Base-by-base conservation (phyloP, 2,329 filamentous ascomycete genomes). In the Aspergillus sp. region DNA sequence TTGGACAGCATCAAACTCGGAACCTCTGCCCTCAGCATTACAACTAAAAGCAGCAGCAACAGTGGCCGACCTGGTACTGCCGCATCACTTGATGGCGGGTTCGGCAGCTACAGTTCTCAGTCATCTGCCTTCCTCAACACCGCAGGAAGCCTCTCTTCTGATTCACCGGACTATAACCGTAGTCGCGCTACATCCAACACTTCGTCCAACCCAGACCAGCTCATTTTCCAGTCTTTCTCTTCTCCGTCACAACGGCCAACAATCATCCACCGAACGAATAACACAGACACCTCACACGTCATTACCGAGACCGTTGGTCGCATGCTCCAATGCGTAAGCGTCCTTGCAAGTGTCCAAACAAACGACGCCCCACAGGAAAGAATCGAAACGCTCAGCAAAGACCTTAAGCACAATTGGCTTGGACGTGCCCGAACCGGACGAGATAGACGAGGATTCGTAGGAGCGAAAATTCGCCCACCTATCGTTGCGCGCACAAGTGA, bases 351-450 rank as follows among this genome's bases (percentile, higher is more conserved):
- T 61, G 84, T 96, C 12, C 88, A 86, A 68, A 86, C 82, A 1
- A 84, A 84, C 9, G 91, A 96, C 62, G 86, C 89, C 39, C 83
- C 85, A 1, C 90, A 93, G 70, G 84, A 83, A 56, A 91, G 89
- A 75, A 89, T 98, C 68, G 89, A 93, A 61, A 85, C 93, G 68
- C 79, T 99, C 61, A 91, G 89, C 57, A 89, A 91, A 70, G 87
- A 95, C 66, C 79, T 99, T 60, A 99, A 98, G 77, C 86, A 97
- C 68, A 99, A 99, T 74, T 99, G 95, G 95, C 82, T 99, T 1
- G 93, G 93, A 0, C 82, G 95, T 47, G 93, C 93, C 0, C 80
- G 95, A 37, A 98, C 92, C 3, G 95, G 95, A 0, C 82, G 95
- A 62, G 96, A 98, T 73, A 80, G 95, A 53, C 85, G 91, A 63